Percentiles rank a stretch among this genome's conserved stretches.
These are phyloP conservation scores for Cardiospermum halicacabum DNA, from an alignment of 345 rosid species.

Conservation along the genomic window DNA sequence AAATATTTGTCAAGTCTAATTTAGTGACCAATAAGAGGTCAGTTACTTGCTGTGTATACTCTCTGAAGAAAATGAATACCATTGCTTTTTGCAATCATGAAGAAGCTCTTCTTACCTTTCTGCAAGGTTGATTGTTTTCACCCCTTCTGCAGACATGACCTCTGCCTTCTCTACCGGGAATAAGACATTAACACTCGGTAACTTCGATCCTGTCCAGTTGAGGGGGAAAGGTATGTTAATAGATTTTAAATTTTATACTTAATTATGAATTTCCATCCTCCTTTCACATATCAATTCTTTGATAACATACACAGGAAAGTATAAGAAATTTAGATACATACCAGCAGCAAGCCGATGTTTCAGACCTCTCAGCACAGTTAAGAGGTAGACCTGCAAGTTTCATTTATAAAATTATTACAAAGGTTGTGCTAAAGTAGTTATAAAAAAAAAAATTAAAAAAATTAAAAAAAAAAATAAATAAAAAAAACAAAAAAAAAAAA, in stretches of 20 bases:
- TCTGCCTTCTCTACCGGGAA: slow-evolving; percentile 55
- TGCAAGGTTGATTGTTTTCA: slow-evolving; percentile 57
- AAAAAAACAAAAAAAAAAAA: not conserved
- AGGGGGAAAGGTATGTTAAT: slow-evolving; percentile 4
- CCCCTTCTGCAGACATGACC: slow-evolving; percentile 43
- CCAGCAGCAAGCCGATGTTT: slow-evolving; percentile 96
- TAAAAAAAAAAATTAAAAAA: not conserved
- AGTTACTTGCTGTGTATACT: no score
- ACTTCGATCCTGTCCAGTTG: slow-evolving; percentile 53
- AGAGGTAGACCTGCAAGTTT: slow-evolving; percentile 68
- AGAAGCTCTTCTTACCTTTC: slow-evolving; percentile 46
- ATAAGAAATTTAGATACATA: slow-evolving; percentile 19
- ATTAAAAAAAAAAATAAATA: slow-evolving; percentile 3
- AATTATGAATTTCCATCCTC: not conserved
- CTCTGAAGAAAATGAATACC: not conserved
- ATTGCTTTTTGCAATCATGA: slow-evolving; percentile 5
- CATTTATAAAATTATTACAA: not conserved
- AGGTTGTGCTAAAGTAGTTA: no score
- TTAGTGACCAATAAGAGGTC: no score
- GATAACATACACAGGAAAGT: no score
- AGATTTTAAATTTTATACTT: slow-evolving; percentile 4
- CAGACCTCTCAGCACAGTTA: slow-evolving; percentile 79
- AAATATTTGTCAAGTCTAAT: not conserved
- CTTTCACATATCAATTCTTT: not conserved
- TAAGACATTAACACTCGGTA: slow-evolving; percentile 63